Evolutionary conservation across 768 basidiomycete species (phyloP).

Genomic region (Lyophyllum shimeji): DNA sequence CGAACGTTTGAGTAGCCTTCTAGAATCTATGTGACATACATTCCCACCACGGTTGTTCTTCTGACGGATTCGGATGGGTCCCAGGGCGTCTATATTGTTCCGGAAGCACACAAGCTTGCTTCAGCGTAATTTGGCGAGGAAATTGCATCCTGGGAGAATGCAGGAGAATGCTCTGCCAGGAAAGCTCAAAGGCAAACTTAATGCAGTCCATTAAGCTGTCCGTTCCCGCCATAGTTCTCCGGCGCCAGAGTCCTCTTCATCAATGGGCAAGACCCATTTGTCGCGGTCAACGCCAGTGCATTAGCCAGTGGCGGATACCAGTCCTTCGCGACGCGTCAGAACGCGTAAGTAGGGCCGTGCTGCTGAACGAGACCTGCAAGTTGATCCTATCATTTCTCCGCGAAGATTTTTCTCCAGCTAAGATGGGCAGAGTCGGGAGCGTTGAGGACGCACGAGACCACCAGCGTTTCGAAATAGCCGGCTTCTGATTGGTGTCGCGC

Average conservation of each 20-base stretch:
- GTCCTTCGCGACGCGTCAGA: conserved; percentile 50
- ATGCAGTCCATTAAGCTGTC: conserved; percentile 31
- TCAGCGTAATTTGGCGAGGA: conserved; percentile 51
- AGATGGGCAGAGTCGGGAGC: conserved; percentile 35
- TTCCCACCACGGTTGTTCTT: conserved; percentile 49
- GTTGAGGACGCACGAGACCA: too few relatives aligned
- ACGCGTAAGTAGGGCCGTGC: conserved; percentile 30
- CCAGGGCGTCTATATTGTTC: conserved; percentile 54
- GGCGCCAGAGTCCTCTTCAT: conserved; percentile 58
- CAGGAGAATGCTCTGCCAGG: conserved; percentile 56
- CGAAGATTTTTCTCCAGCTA: conserved; percentile 49
- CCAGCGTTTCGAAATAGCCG: too few relatives aligned
- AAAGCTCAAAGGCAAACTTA: conserved; percentile 46
- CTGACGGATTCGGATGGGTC: conserved; percentile 41
- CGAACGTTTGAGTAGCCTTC: conserved; percentile 27
- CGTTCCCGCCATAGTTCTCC: conserved; percentile 30
- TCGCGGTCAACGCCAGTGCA: conserved; percentile 52
- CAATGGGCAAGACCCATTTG: conserved; percentile 49
- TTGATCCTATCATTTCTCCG: neutral
- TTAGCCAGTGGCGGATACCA: conserved; percentile 52
- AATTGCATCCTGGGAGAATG: too few relatives aligned
- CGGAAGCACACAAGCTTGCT: conserved; percentile 51
- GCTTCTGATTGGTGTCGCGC: too few relatives aligned
- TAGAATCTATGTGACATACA: conserved; percentile 48
- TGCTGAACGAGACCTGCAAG: neutral